phyloP scores from a whole-genome alignment of 2,329 filamentous ascomycete species.

The Coleophoma cylindrospora region DNA sequence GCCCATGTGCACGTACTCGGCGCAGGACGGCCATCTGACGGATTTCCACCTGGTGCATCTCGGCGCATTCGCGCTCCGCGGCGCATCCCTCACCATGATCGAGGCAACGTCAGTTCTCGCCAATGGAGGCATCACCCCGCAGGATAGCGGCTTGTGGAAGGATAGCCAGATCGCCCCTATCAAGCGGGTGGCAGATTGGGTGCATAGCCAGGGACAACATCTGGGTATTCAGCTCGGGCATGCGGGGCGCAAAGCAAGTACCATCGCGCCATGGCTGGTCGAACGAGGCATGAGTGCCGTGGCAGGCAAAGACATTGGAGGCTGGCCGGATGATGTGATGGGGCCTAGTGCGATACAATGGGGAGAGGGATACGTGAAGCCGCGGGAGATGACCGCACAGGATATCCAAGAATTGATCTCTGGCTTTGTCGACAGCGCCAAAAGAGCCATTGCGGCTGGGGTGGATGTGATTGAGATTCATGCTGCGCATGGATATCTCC shows the following conservation, averaged over 20 bases:
- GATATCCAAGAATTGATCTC: conserved; percentile 30
- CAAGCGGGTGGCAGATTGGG: conserved; percentile 32
- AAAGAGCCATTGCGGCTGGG: conserved; percentile 37
- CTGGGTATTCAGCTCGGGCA: conserved; percentile 69
- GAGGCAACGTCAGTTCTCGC: conserved; percentile 28
- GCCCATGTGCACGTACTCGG: conserved; percentile 40
- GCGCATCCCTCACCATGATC: conserved; percentile 27
- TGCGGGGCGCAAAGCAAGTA: conserved; percentile 45
- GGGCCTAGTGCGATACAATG: conserved; percentile 56
- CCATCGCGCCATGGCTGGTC: conserved; percentile 29
- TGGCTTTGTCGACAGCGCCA: conserved; percentile 30
- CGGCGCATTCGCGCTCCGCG: conserved; percentile 24
- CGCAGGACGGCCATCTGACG: conserved; percentile 22
- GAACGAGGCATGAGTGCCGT: conserved; percentile 18
- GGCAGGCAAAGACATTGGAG: conserved; percentile 26
- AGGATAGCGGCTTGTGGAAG: conserved; percentile 28
- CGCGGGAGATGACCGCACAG: conserved; percentile 50
- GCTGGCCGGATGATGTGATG: conserved; percentile 33
- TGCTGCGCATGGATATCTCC: conserved; percentile 61
- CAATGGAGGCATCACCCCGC: conserved; percentile 26
- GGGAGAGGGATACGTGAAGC: conserved; percentile 47
- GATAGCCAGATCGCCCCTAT: conserved; percentile 31
- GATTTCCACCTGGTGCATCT: conserved; percentile 28
- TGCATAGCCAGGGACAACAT: conserved; percentile 49
- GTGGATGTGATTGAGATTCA: conserved; percentile 62